Conservation (phyloP, 441 rosid species). For the Mallotus repandus region DNA sequence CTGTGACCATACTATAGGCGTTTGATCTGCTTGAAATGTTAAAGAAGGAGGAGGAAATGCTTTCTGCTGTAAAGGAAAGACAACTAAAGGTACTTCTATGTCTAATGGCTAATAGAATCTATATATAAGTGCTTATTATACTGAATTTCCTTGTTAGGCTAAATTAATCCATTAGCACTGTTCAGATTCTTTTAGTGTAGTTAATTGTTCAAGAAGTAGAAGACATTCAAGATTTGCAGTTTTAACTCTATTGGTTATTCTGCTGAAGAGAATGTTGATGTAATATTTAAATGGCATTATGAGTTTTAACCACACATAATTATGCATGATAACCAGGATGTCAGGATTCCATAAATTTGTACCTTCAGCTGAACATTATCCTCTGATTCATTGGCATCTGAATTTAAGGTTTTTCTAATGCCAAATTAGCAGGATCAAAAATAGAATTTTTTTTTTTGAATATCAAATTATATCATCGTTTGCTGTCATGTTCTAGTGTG, state of each 20-base stretch:
- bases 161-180: neutral
- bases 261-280: neutral
- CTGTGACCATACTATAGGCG: slow-evolving; percentile 43
- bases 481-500: too few relatives aligned
- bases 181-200: slow-evolving; percentile 2
- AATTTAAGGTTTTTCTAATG: neutral
- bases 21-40: slow-evolving; percentile 83
- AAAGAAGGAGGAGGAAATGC: slow-evolving; percentile 86
- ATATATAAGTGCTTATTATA: neutral
- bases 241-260: neutral
- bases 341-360: neutral
- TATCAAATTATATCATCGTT: neutral
- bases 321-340: neutral
- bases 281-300: neutral
- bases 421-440: neutral
- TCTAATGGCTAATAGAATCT: neutral
- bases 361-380: neutral
- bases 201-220: slow-evolving; percentile 7
- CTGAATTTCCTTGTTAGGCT: neutral
- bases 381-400: neutral
- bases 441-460: neutral
- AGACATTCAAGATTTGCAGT: neutral
- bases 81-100: slow-evolving; percentile 56
- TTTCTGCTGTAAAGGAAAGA: slow-evolving; percentile 70
- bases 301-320: neutral